A percentile compares a stretch with the other conserved stretches of the same genome.
phyloP scores from a whole-genome alignment of 768 basidiomycete genomes.

The Mycena albidolilacea region DNA sequence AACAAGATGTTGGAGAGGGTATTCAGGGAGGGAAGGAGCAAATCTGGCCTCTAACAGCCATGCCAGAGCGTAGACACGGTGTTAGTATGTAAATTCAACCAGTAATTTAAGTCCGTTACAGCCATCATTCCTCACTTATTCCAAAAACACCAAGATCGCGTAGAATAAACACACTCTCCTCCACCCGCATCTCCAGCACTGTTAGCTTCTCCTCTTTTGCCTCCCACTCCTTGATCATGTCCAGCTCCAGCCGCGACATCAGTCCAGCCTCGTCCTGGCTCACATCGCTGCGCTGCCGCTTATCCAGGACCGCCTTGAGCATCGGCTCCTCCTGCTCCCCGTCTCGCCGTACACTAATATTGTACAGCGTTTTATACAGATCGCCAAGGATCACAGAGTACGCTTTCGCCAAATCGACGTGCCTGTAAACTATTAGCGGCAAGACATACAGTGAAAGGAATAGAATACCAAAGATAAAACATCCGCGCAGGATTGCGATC shows the following conservation, averaged over 20 bases:
- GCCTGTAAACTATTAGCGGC: slow-evolving; percentile 64
- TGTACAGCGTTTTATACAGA: slow-evolving; percentile 92
- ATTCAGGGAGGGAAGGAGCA: slow-evolving; percentile 65
- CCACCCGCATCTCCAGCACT: slow-evolving; percentile 87
- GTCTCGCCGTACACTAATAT: slow-evolving; percentile 81
- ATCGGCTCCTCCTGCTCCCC: slow-evolving; percentile 79
- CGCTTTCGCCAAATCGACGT: slow-evolving; percentile 88
- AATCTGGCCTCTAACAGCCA: slow-evolving; percentile 7
- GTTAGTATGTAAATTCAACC: too few species aligned
- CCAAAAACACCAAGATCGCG: slow-evolving; percentile 78
- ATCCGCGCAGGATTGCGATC: slow-evolving; percentile 92
- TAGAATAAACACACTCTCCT: slow-evolving; percentile 91
- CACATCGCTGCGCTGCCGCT: slow-evolving; percentile 87
- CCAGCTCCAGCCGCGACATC: slow-evolving; percentile 82
- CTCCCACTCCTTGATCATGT: slow-evolving; percentile 82
- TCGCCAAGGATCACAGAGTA: slow-evolving; percentile 82
- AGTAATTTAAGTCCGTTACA: too few species aligned
- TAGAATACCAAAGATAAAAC: slow-evolving; percentile 89
- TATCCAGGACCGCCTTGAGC: slow-evolving; percentile 82
- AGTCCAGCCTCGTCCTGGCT: slow-evolving; percentile 77
- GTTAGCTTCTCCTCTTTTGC: slow-evolving; percentile 80
- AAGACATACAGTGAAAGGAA: not conserved
- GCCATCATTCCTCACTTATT: slow-evolving; percentile 63
- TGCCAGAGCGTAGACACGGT: not conserved
- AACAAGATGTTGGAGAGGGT: slow-evolving; percentile 71